Percentiles rank a stretch among this genome's conserved stretches.
phyloP scores from a whole-genome alignment of 2,329 filamentous ascomycete genomes.

The Stachybotrys chartarum region DNA sequence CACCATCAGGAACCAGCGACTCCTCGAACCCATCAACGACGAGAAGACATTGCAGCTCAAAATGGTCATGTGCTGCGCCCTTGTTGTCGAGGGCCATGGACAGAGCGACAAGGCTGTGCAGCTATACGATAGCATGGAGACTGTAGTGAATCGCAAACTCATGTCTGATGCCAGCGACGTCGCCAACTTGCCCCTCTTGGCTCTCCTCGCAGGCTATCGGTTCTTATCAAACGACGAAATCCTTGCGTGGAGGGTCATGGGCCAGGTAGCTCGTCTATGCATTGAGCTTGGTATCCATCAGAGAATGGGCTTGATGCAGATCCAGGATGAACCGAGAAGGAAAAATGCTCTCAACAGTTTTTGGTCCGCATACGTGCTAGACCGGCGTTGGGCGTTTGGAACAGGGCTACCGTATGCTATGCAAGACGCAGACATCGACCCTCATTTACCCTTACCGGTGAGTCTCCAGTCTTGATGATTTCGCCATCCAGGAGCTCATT shows the following conservation, averaged over 20 bases:
- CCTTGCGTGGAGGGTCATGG: conserved; percentile 80
- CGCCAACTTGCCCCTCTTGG: conserved; percentile 41
- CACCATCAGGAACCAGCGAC: conserved; percentile 25
- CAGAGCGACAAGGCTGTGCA: conserved; percentile 66
- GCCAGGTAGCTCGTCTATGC: conserved; percentile 72
- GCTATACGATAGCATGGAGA: conserved; percentile 71
- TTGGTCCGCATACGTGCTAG: conserved; percentile 81
- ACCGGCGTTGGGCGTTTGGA: conserved; percentile 83
- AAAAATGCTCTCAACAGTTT: conserved; percentile 65
- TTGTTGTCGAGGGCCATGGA: conserved; percentile 72
- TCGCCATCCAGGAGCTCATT: conserved; percentile 9
- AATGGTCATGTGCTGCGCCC: conserved; percentile 70
- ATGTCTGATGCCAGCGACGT: conserved; percentile 46
- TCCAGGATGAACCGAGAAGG: conserved; percentile 62
- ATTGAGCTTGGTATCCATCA: conserved; percentile 79
- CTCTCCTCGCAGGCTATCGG: conserved; percentile 57
- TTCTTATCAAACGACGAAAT: conserved; percentile 83
- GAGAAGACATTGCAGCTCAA: conserved; percentile 65
- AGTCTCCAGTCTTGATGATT: conserved; percentile 16
- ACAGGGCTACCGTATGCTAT: conserved; percentile 81
- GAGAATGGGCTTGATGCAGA: conserved; percentile 62
- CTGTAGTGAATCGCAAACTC: conserved; percentile 58
- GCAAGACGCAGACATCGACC: conserved; percentile 80
- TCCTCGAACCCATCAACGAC: conserved; percentile 34
- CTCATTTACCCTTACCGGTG: conserved; percentile 71